Evolutionary conservation across 306 rosid genomes (phyloP).

Genomic region (Senna siamea): DNA sequence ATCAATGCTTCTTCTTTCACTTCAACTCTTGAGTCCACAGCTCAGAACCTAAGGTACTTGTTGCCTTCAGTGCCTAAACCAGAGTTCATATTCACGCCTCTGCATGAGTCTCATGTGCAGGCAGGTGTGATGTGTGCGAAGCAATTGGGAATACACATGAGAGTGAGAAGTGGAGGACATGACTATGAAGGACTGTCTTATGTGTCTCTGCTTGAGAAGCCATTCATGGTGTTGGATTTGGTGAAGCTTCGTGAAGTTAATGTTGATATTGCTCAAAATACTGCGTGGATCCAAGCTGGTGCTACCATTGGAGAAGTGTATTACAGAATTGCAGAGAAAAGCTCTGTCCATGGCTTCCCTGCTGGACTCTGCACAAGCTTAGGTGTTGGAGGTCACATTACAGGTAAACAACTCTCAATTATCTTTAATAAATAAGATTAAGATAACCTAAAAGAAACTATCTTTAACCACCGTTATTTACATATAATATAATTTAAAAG

Average conservation of each 20-base stretch:
- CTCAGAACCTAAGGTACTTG: conserved; percentile 58
- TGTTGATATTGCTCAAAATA: conserved; percentile 47
- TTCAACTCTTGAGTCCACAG: conserved; percentile 51
- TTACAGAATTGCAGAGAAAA: conserved; percentile 65
- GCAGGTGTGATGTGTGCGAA: conserved; percentile 63
- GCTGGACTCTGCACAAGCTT: conserved; percentile 77
- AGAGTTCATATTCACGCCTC: conserved; percentile 64
- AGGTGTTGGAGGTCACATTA: conserved; percentile 86
- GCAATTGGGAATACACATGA: conserved; percentile 56
- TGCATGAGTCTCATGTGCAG: conserved; percentile 60
- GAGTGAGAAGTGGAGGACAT: conserved; percentile 80
- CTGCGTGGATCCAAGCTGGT: conserved; percentile 82
- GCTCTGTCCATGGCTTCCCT: conserved; percentile 65
- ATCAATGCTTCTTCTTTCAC: conserved; percentile 43
- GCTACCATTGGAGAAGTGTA: conserved; percentile 79
- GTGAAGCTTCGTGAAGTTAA: conserved; percentile 53
- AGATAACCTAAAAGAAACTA: no score
- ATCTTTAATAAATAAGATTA: no score
- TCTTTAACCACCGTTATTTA: no score
- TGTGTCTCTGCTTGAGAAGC: conserved; percentile 55
- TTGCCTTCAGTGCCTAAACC: conserved; percentile 71
- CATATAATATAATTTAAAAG: no score
- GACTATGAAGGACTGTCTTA: conserved; percentile 82
- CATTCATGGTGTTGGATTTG: conserved; percentile 65
- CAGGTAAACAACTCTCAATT: no score